Conservation (phyloP, 2,329 filamentous ascomycete species). For the Helotiales sp. region DNA sequence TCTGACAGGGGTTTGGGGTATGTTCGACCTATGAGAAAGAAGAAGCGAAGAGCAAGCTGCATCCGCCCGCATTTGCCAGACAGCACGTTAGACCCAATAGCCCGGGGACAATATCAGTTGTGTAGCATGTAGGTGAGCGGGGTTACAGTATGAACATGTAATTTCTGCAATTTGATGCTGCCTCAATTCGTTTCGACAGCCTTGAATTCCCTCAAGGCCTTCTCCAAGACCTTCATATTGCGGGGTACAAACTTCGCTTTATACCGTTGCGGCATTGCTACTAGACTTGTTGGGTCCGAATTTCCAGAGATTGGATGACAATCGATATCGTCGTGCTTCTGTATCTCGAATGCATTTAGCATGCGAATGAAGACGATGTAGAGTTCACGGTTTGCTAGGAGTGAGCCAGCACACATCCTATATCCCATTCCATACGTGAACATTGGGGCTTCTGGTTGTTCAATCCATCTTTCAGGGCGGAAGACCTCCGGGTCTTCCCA, state of each 20-base stretch:
- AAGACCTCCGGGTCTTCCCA: slow-evolving; percentile 60
- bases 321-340: slow-evolving; percentile 53
- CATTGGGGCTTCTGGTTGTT: slow-evolving; percentile 58
- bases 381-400: slow-evolving; percentile 64
- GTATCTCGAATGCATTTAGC: slow-evolving; percentile 60
- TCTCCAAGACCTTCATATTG: slow-evolving; percentile 44
- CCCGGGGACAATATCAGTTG: too few species aligned
- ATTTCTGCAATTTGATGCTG: neutral
- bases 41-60: too few species aligned
- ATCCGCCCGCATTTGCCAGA: too few species aligned
- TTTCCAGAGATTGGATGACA: slow-evolving; percentile 60
- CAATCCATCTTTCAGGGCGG: slow-evolving; percentile 62
- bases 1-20: too few species aligned
- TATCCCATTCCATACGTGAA: slow-evolving; percentile 68
- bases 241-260: slow-evolving; percentile 59
- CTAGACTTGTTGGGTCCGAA: slow-evolving; percentile 61
- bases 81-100: too few species aligned
- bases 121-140: too few species aligned
- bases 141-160: too few species aligned
- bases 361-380: slow-evolving; percentile 65
- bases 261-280: slow-evolving; percentile 59
- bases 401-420: slow-evolving; percentile 65
- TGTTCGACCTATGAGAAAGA: too few species aligned
- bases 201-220: slow-evolving; percentile 37
- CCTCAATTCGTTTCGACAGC: slow-evolving; percentile 11